These are phyloP conservation scores for Quercus tomentella DNA, from an alignment of 331 rosid genomes.

Conservation along the genomic window DNA sequence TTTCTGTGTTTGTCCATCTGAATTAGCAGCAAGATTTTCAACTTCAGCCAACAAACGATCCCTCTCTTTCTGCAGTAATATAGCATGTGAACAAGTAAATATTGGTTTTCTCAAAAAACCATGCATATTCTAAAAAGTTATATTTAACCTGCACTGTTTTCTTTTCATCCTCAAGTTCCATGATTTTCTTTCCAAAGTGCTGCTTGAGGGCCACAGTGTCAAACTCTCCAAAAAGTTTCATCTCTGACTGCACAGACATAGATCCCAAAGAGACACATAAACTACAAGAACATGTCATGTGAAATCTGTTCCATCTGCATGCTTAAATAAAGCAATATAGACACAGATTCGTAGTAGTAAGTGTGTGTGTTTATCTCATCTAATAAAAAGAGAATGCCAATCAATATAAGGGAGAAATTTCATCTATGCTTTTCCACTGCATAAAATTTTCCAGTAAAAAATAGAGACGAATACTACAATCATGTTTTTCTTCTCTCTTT, in stretches of 20 bases:
- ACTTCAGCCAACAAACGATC: slow-evolving; percentile 93
- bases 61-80: slow-evolving; percentile 73
- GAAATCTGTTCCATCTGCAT: not conserved
- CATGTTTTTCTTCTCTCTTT: not conserved
- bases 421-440: not conserved
- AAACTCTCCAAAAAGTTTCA: slow-evolving; percentile 80
- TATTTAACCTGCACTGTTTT: slow-evolving; percentile 77
- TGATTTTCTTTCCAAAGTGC: slow-evolving; percentile 92
- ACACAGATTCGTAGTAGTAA: not conserved
- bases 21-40: slow-evolving; percentile 89
- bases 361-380: not conserved
- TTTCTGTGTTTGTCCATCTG: slow-evolving; percentile 96
- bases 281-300: not conserved
- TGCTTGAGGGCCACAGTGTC: slow-evolving; percentile 87
- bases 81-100: slow-evolving; percentile 28
- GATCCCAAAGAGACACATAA: not conserved
- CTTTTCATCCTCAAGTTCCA: slow-evolving; percentile 95
- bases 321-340: not conserved
- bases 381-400: not conserved
- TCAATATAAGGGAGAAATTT: not conserved
- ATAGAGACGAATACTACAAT: not conserved
- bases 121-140: slow-evolving; percentile 18
- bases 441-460: not conserved
- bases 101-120: slow-evolving; percentile 13
- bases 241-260: slow-evolving; percentile 64